Conservation (phyloP, 306 rosid genomes). For the Fragaria vesca region DNA sequence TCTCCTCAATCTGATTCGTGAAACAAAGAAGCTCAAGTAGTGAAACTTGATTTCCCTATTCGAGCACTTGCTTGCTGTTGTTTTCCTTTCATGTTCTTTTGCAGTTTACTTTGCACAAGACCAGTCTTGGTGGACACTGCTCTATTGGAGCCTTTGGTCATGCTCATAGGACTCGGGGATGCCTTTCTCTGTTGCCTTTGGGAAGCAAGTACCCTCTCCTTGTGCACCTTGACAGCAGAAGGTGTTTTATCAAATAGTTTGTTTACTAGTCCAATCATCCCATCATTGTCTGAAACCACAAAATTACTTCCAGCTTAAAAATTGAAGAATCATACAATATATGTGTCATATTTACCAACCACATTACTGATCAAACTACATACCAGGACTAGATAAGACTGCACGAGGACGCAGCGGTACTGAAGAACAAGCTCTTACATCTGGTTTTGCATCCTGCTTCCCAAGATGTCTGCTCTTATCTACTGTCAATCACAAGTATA, state of each 20-base stretch:
- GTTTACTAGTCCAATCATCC: slow-evolving; percentile 45
- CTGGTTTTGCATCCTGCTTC: slow-evolving; percentile 19
- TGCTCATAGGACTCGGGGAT: slow-evolving; percentile 13
- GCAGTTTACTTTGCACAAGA: not conserved
- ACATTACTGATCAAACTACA: not conserved
- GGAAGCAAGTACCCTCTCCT: slow-evolving; percentile 7
- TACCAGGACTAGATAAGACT: slow-evolving; percentile 69
- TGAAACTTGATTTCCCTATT: slow-evolving; percentile 15
- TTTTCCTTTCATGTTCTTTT: slow-evolving; percentile 7
- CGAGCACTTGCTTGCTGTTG: not conserved
- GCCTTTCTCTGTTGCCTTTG: slow-evolving; percentile 16
- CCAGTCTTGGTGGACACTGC: not conserved
- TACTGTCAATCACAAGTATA: slow-evolving; percentile 28
- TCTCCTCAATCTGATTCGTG: not conserved
- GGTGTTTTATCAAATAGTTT: slow-evolving; percentile 21
- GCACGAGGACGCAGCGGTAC: slow-evolving; percentile 52
- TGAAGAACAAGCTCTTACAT: slow-evolving; percentile 24
- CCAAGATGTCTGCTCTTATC: slow-evolving; percentile 25
- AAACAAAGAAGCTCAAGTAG: not conserved
- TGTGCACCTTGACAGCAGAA: slow-evolving; percentile 19
- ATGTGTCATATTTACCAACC: not conserved
- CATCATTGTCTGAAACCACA: slow-evolving; percentile 50
- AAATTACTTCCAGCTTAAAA: not conserved
- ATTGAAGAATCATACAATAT: not conserved
- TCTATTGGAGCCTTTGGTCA: slow-evolving; percentile 12